These are phyloP conservation scores for Penicillium flavigenum DNA, from an alignment of 495 filamentous ascomycete genomes.

Conservation along the genomic window DNA sequence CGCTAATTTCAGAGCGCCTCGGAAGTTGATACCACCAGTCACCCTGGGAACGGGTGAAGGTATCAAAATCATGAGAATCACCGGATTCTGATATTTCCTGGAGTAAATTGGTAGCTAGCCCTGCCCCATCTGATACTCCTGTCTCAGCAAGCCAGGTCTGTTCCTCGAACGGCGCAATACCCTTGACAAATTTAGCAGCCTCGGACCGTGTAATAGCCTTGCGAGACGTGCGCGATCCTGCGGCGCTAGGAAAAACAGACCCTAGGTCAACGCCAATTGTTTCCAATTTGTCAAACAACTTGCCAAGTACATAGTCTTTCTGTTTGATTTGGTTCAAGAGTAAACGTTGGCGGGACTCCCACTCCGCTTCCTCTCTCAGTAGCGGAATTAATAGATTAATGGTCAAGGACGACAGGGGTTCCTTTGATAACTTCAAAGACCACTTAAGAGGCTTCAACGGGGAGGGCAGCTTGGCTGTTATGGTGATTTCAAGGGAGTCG, in stretches of 20 bases:
- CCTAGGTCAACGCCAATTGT: constrained; percentile 64
- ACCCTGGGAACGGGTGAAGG: constrained; percentile 22
- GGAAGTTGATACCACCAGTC: constrained; percentile 44
- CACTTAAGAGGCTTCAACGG: constrained; percentile 69
- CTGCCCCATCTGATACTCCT: constrained; percentile 16
- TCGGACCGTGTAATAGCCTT: constrained; percentile 37
- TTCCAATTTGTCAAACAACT: constrained; percentile 77
- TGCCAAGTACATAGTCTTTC: constrained; percentile 77
- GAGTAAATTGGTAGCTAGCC: constrained; percentile 29
- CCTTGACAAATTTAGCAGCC: constrained; percentile 45
- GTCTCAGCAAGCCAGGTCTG: constrained; percentile 38
- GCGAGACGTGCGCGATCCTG: constrained; percentile 39
- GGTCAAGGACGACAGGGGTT: constrained; percentile 53
- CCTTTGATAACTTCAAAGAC: constrained; percentile 59
- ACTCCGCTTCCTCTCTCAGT: constrained; percentile 54
- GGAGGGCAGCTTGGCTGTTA: constrained; percentile 62
- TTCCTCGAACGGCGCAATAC: constrained; percentile 48
- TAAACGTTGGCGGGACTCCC: constrained; percentile 51
- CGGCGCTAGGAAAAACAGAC: constrained; percentile 65
- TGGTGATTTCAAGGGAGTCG: constrained; percentile 53
- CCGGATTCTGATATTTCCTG: constrained; percentile 25
- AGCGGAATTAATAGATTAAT: constrained; percentile 68
- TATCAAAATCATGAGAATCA: constrained; percentile 4
- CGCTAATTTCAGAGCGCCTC: constrained; percentile 1
- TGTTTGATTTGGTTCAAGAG: constrained; percentile 63